Base-by-base conservation (phyloP, 1,139 yeast genomes). In the Hyphopichia fennica region DNA sequence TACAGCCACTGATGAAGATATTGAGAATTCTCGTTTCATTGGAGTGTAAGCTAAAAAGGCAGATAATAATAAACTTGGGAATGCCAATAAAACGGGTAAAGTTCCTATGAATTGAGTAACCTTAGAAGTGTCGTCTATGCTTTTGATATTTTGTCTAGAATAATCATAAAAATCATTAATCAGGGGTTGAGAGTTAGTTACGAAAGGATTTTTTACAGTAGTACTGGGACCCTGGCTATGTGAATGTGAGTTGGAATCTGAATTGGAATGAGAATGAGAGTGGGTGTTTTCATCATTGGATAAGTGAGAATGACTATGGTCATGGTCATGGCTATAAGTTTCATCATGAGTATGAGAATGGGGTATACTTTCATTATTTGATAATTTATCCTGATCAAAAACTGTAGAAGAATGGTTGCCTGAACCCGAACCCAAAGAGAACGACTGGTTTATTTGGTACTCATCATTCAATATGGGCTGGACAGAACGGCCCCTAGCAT, bases 21-120 rank as follows among this genome's bases (percentile, higher is more conserved):
- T 31, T n/a, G 37, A 13, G 8, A 3, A 22, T 15, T 23, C 25
- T n/a, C n/a, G n/a, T n/a, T n/a, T 20, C 20, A 37, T 11, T 41
- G 46, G 42, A n/a, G 44, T 38, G 17, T 41, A 41, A 3, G 56
- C 46, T 46, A 57, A 41, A 15, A 48, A 43, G 32, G 55, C 51
- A 25, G 66, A 54, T 39, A 64, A 44, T 19, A 65, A 49, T 31
- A 62, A 45, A 35, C 62, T 53, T 4, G 67, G 62, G 36, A 59
- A 53, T 4, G 67, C 64, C 32, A 58, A 54, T 23, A 65, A 49
- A 14, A 62, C 56, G 1, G 69, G 69, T 34, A 64, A 49, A 2
- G 67, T 59, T n/a, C 58, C 56, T 38, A 61, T 37, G 27, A 59
- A 43, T 34, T 44, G 41, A 28, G 16, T n/a, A 2, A 28, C 13